These are phyloP conservation scores for Magnolia officinalis DNA, from an alignment of 164 flowering plant species.

Conservation along the genomic window DNA sequence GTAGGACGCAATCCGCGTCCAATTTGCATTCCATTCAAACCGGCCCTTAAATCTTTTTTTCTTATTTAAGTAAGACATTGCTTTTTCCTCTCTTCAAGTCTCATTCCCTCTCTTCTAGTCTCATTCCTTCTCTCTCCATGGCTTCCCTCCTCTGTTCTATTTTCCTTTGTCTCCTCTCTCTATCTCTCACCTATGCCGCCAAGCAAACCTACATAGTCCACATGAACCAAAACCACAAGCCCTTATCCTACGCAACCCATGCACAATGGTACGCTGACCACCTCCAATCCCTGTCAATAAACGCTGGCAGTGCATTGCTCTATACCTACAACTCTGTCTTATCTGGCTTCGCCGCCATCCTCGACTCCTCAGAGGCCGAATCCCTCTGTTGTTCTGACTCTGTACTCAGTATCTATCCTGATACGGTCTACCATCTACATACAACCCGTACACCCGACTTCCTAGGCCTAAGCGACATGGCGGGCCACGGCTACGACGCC, in stretches of 20 bases:
- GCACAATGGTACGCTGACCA: slow-evolving; percentile 57
- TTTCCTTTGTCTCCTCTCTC: neutral
- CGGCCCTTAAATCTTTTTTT: too few species aligned
- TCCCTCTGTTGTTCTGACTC: slow-evolving; percentile 41
- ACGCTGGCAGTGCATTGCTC: slow-evolving; percentile 16
- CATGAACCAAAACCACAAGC: slow-evolving; percentile 46
- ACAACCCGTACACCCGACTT: slow-evolving; percentile 75
- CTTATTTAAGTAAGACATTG: too few species aligned
- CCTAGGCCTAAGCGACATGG: slow-evolving; percentile 38
- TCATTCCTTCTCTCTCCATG: neutral
- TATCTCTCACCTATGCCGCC: slow-evolving; percentile 2
- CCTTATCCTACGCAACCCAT: slow-evolving; percentile 39
- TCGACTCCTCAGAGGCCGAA: slow-evolving; percentile 41
- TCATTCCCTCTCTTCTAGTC: too few species aligned
- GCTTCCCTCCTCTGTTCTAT: neutral
- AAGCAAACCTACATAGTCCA: slow-evolving; percentile 67
- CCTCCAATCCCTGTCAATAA: slow-evolving; percentile 44
- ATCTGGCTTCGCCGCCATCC: slow-evolving; percentile 70
- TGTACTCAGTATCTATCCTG: slow-evolving; percentile 57
- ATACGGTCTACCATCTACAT: slow-evolving; percentile 58
- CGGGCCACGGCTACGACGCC: slow-evolving; percentile 37
- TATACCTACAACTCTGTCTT: slow-evolving; percentile 55
- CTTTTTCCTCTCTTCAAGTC: too few species aligned
- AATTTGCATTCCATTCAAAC: too few species aligned
- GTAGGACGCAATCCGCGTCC: too few species aligned